Evolutionary conservation across 1,139 yeast species (phyloP), one percentile per base, ranked within the genome.

Genomic region (Wickerhamiella infanticola): DNA sequence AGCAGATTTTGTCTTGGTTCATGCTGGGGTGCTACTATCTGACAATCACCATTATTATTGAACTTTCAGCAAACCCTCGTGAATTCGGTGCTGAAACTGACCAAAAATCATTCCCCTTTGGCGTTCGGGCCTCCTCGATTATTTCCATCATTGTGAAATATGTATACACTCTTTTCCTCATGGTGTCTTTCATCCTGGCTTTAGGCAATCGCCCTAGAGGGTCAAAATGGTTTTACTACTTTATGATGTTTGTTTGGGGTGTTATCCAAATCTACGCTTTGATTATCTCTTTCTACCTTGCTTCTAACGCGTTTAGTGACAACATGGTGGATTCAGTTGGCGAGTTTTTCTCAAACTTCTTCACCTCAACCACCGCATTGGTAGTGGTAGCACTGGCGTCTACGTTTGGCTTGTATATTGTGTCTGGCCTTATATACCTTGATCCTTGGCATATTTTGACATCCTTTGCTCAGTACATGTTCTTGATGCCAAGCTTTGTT

Each of bases 361-460:
- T 56, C 51, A 53, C 58, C 25, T 62, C 67, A 5, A 60, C 68
- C 13, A 58, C 65, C 1, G 60, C 67, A 6, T 51, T 67, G 47
- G 81, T 88, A 52, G 78, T 86, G 41, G 80, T 90, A 4, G 86
- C 96, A 0, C 63, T 90, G 51, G 70, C 80, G 23, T 84, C 96
- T n/a, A 90, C 98, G 0, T 88, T 84, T 61, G 98, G 97, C 2
- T 68, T 90, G 43, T 90, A 88, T 62, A 72, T 79, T 3, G 62
- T 85, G 50, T 80, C 85, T 67, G 68, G 63, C 5, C 55, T 85
- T 27, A 62, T 85, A 35, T 86, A 85, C 60, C 64, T 88, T 59
- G 96, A 90, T 57, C 96, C 97, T 45, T 86, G 95, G 97, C 98
- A 90, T 58, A 79, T 85, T 75, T 42, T 88, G 42, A 81, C 94